These are phyloP conservation scores for Elsinoe necatrix DNA, from an alignment of 2,329 filamentous ascomycete genomes.

Conservation along the genomic window DNA sequence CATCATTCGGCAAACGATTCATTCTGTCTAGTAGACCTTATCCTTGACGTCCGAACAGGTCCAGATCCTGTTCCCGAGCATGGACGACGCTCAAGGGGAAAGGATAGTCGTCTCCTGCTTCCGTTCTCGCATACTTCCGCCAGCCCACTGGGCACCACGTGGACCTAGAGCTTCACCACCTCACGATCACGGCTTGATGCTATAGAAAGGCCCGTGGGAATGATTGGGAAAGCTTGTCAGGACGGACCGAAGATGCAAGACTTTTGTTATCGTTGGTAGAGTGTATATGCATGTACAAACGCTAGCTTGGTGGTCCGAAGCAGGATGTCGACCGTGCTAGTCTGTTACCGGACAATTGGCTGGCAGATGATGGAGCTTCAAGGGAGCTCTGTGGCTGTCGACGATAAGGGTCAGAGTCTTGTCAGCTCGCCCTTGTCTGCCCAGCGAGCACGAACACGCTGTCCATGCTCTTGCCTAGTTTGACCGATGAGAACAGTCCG, in stretches of 20 bases:
- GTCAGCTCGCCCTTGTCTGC: neutral
- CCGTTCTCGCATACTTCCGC: neutral
- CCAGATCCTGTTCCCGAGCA: neutral
- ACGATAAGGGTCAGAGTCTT: neutral
- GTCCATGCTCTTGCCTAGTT: neutral
- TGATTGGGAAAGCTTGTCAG: conserved; percentile 14
- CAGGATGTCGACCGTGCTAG: neutral
- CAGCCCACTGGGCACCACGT: conserved; percentile 3
- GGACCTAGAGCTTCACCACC: neutral
- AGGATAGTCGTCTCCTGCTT: conserved; percentile 13
- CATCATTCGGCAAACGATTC: neutral
- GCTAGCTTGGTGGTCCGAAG: neutral
- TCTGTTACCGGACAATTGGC: conserved; percentile 1
- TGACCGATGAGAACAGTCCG: neutral
- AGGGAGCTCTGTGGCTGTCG: neutral
- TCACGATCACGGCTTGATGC: neutral
- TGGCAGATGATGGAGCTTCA: neutral
- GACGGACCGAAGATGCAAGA: neutral
- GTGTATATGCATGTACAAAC: neutral
- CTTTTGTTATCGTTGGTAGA: neutral
- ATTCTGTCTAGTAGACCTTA: neutral
- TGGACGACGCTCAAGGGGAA: neutral
- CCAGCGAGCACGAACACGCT: neutral
- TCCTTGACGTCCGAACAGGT: neutral
- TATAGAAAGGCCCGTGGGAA: neutral